phyloP scores from a whole-genome alignment of 768 basidiomycete genomes.

The Rhodotorula paludigena region DNA sequence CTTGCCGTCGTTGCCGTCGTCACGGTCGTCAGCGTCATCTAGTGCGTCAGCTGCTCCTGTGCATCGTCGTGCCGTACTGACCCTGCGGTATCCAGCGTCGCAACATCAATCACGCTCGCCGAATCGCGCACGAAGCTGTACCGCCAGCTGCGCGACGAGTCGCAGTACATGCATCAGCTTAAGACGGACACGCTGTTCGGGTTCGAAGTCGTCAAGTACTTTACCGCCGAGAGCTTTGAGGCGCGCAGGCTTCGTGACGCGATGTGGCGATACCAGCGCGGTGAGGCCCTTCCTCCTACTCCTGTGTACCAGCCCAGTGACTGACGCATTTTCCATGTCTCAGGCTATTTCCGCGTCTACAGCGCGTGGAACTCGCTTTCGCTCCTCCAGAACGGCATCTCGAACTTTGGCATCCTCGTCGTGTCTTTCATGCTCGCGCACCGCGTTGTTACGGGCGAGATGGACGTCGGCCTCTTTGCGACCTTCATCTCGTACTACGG shows the following conservation, averaged over 20 bases:
- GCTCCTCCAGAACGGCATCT: slow-evolving; percentile 48
- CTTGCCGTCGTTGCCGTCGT: slow-evolving; percentile 43
- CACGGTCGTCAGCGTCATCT: slow-evolving; percentile 47
- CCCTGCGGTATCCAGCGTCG: not conserved
- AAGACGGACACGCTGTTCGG: slow-evolving; percentile 60
- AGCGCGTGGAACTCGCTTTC: slow-evolving; percentile 20
- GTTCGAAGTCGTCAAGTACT: slow-evolving; percentile 73
- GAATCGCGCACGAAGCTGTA: slow-evolving; percentile 29
- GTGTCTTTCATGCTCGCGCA: slow-evolving; percentile 74
- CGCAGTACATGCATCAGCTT: slow-evolving; percentile 33
- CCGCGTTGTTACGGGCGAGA: slow-evolving; percentile 58
- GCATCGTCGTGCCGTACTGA: not conserved
- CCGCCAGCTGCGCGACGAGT: slow-evolving; percentile 30
- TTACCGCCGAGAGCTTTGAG: slow-evolving; percentile 79
- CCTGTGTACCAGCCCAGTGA: slow-evolving; percentile 39
- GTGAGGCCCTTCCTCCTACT: not conserved
- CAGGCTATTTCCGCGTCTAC: slow-evolving; percentile 60
- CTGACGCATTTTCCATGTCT: not conserved
- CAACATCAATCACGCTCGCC: slow-evolving; percentile 30
- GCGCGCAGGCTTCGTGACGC: slow-evolving; percentile 65
- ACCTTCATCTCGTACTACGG: slow-evolving; percentile 53
- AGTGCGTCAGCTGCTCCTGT: slow-evolving; percentile 46
- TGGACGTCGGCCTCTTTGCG: slow-evolving; percentile 22
- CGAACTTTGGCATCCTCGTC: slow-evolving; percentile 65
- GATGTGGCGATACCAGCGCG: slow-evolving; percentile 64